phyloP scores from a whole-genome alignment of 1,284 basidiomycete species.

The Ustilago shanxiensis region DNA sequence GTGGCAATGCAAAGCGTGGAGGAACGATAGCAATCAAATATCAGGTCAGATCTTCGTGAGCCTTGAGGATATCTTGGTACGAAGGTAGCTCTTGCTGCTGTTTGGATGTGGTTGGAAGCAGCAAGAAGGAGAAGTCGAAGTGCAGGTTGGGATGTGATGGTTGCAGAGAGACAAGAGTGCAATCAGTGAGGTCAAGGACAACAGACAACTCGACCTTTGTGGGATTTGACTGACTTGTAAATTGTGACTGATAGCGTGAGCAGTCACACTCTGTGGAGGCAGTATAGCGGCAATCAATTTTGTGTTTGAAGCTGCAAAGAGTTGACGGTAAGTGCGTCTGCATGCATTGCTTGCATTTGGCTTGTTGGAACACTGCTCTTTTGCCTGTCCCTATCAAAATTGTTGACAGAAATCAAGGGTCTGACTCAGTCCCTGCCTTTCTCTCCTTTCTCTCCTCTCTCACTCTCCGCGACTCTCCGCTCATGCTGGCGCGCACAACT shows the following conservation, averaged over 20 bases:
- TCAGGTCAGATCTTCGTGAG: no score
- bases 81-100: no score
- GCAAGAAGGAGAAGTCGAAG: neutral
- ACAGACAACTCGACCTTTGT: no score
- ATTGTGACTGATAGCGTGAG: neutral
- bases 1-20: conserved; percentile 2
- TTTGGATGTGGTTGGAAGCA: neutral
- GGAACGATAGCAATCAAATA: no score
- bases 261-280: conserved; percentile 15
- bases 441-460: no score
- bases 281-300: neutral
- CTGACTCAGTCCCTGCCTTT: conserved; percentile 4
- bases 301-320: no score
- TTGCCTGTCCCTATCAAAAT: neutral
- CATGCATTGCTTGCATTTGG: neutral
- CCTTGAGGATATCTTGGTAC: no score
- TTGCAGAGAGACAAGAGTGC: neutral
- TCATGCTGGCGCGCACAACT: neutral
- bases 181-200: no score
- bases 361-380: neutral
- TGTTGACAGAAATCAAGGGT: conserved; percentile 2
- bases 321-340: no score
- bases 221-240: neutral
- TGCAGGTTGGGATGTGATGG: neutral
- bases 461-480: no score